A percentile compares a stretch with the other conserved stretches of the same genome.
Evolutionary conservation across 495 filamentous ascomycete genomes (phyloP).

Genomic region (Penicillium salamii): DNA sequence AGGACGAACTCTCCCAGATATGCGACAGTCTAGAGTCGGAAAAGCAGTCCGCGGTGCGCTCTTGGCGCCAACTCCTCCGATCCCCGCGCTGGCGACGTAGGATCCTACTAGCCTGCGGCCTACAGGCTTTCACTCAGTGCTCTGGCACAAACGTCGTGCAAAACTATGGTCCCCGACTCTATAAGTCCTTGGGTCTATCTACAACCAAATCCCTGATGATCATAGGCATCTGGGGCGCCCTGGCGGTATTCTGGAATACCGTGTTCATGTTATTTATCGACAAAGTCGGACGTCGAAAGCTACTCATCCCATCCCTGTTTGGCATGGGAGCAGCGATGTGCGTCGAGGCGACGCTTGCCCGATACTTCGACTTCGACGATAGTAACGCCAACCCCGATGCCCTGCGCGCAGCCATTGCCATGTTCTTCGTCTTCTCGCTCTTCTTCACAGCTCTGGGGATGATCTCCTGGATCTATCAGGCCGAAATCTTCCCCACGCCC

Average conservation of each 20-base stretch:
- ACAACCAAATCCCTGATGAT: conserved; percentile 49
- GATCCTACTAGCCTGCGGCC: conserved; percentile 49
- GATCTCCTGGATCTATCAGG: conserved; percentile 55
- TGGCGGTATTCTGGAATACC: conserved; percentile 51
- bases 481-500: conserved; percentile 57
- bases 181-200: conserved; percentile 45
- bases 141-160: conserved; percentile 54
- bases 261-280: conserved; percentile 52
- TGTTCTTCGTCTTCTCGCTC: conserved; percentile 56
- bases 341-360: conserved; percentile 45
- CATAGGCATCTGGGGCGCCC: conserved; percentile 50
- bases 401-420: conserved; percentile 53
- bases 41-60: conserved; percentile 23
- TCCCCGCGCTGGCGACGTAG: conserved; percentile 44
- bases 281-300: conserved; percentile 48
- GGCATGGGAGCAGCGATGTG: conserved; percentile 52
- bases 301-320: conserved; percentile 49
- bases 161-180: conserved; percentile 49
- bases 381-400: conserved; percentile 32
- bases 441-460: conserved; percentile 54
- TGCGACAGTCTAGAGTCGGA: conserved; percentile 43
- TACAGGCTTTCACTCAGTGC: conserved; percentile 53
- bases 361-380: conserved; percentile 24
- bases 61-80: conserved; percentile 45
- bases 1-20: conserved; percentile 46